These are phyloP conservation scores for Thyridium curvatum DNA, from an alignment of 2,329 filamentous ascomycete species.

Conservation along the genomic window DNA sequence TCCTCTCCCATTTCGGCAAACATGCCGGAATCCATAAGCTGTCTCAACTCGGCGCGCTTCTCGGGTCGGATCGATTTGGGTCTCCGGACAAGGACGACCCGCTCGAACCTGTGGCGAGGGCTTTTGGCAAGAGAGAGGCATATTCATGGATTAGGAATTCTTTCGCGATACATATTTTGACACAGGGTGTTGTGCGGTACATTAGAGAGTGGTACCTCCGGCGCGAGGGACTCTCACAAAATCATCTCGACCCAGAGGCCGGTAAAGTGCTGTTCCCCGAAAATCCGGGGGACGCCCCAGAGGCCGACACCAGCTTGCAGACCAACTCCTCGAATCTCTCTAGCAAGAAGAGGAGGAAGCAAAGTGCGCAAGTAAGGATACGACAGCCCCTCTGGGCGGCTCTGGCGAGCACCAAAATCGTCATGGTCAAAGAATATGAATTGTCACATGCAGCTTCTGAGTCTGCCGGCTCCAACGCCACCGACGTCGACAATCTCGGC, in stretches of 20 bases:
- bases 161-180: slow-evolving; percentile 68
- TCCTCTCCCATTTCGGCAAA: slow-evolving; percentile 44
- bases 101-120: slow-evolving; percentile 33
- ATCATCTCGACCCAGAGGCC: slow-evolving; percentile 55
- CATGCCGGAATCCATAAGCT: slow-evolving; percentile 36
- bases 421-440: slow-evolving; percentile 86
- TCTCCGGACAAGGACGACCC: slow-evolving; percentile 39
- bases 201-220: slow-evolving; percentile 63
- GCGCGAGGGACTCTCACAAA: slow-evolving; percentile 47
- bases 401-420: slow-evolving; percentile 91
- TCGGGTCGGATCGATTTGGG: slow-evolving; percentile 21
- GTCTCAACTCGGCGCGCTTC: slow-evolving; percentile 29
- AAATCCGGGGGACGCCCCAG: slow-evolving; percentile 34
- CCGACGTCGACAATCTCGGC: slow-evolving; percentile 70
- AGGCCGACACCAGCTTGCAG: slow-evolving; percentile 45
- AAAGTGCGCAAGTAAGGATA: slow-evolving; percentile 83
- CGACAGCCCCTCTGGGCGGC: slow-evolving; percentile 93
- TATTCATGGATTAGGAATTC: slow-evolving; percentile 63
- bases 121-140: slow-evolving; percentile 48
- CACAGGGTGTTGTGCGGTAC: slow-evolving; percentile 65
- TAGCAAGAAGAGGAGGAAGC: slow-evolving; percentile 81
- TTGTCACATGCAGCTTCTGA: slow-evolving; percentile 72
- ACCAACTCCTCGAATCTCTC: slow-evolving; percentile 48
- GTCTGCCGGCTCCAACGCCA: slow-evolving; percentile 67
- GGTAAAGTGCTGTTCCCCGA: slow-evolving; percentile 40